Evolutionary conservation across 2,329 filamentous ascomycete genomes (phyloP).

Genomic region (Decorospora gaudefroyi): DNA sequence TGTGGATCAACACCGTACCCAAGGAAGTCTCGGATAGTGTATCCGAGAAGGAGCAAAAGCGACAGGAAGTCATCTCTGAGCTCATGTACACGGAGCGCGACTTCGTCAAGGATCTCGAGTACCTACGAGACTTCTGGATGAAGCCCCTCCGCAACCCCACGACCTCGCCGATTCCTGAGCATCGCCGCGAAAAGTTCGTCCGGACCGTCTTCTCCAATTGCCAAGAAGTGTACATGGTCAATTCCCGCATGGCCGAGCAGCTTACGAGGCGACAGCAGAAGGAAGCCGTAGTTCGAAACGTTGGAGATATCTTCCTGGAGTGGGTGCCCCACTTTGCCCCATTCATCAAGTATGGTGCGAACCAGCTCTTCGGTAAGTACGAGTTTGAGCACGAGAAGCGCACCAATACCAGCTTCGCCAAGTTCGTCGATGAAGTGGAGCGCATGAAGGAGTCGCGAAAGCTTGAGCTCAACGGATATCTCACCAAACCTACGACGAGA

Average conservation of each 20-base stretch:
- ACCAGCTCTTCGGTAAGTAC: conserved; percentile 94
- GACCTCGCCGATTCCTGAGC: conserved; percentile 83
- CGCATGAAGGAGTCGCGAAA: conserved; percentile 95
- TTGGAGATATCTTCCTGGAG: conserved; percentile 93
- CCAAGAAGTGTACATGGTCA: conserved; percentile 90
- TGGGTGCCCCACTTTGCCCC: conserved; percentile 91
- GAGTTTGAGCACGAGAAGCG: conserved; percentile 97
- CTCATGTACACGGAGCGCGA: conserved; percentile 98
- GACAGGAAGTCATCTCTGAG: conserved; percentile 97
- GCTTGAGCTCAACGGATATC: conserved; percentile 92
- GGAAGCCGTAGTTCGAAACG: conserved; percentile 80
- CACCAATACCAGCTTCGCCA: conserved; percentile 79
- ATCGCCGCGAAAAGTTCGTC: conserved; percentile 86
- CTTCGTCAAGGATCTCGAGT: conserved; percentile 98
- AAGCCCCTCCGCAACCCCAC: conserved; percentile 73
- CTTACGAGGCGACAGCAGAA: conserved; percentile 90
- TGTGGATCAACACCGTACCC: conserved; percentile 98
- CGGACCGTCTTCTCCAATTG: conserved; percentile 95
- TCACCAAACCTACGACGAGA: conserved; percentile 96
- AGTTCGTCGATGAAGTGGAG: conserved; percentile 96
- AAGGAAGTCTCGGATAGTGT: conserved; percentile 92
- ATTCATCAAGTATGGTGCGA: conserved; percentile 94
- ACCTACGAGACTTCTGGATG: conserved; percentile 98
- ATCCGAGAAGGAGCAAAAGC: conserved; percentile 90
- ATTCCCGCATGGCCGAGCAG: conserved; percentile 83